Evolutionary conservation across 768 basidiomycete genomes (phyloP), one percentile per base, ranked within the genome.

Genomic region (Lactifluus hygrophoroides): DNA sequence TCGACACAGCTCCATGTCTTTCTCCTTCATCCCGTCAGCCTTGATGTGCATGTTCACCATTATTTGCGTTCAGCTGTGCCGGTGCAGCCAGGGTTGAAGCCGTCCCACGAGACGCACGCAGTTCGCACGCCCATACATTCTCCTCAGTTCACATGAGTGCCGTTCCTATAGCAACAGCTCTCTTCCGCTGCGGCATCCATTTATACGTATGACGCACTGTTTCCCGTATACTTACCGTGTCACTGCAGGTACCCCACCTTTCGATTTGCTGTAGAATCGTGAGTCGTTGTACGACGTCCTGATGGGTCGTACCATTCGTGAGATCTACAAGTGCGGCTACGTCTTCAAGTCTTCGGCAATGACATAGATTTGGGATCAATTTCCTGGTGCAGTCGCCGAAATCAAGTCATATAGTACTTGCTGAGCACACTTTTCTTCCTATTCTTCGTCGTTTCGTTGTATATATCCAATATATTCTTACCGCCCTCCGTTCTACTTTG

Each of bases 221-320:
- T 86, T 73, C 73, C 38, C 80, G 82, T 38, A 75, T 81, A 16
- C 75, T 78, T 10, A 80, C 84, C 0, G 76, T 80, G 61, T 73
- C 65, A 43, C 68, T 51, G 58, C 67, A 61, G 42, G 70, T n/a
- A 68, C 50, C 54, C 62, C 49, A 3, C 21, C 34, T 8, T 62
- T 53, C 19, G 62, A 59, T 49, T 60, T 38, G 51, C 61, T 50
- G 43, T 52, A 2, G 50, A 62, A 46, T 60, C 59, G 21, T 49
- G 54, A 14, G 25, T 57, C 23, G 13, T 38, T 9, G 56, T 69
- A 61, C 46, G 61, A 66, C 57, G 68, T 66, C 67, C 65, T 68
- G 51, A 66, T 58, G 71, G 72, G 55, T n/a, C n/a, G n/a, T n/a
- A n/a, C n/a, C 70, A 77, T 32, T 72, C 74, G 43, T 84, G 82